Percentiles rank a stretch among this genome's conserved stretches.
Evolutionary conservation across 2,329 filamentous ascomycete species (phyloP).

Genomic region (Colletotrichum eleusines): DNA sequence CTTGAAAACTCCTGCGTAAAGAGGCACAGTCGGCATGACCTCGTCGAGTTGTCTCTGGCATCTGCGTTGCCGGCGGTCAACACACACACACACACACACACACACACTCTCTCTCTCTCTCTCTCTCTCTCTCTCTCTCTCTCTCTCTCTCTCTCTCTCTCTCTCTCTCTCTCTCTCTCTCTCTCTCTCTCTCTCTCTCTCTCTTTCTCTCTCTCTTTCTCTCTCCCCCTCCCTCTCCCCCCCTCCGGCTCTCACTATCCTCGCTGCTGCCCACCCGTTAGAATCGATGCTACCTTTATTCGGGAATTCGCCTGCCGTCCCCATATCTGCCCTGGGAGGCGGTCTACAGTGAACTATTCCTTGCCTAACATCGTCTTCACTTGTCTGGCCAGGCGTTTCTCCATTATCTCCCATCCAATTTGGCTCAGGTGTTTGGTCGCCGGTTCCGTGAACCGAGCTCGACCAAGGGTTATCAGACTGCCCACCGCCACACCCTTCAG

Average conservation of each 20-base stretch:
- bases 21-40: not conserved
- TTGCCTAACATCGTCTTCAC: not conserved
- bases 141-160: not conserved
- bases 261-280: not conserved
- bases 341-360: not conserved
- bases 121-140: not conserved
- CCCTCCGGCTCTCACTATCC: not conserved
- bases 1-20: not conserved
- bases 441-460: conserved; percentile 21
- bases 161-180: not conserved
- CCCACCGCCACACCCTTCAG: conserved; percentile 38
- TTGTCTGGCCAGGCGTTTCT: conserved; percentile 1
- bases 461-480: conserved; percentile 14
- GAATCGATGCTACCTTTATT: not conserved
- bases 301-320: conserved; percentile 9
- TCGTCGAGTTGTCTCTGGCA: not conserved
- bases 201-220: not conserved
- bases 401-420: conserved; percentile 10
- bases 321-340: not conserved
- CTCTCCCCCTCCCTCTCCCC: not conserved
- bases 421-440: conserved; percentile 14
- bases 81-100: not conserved
- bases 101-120: not conserved
- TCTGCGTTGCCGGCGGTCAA: not conserved
- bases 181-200: not conserved